Percentiles rank a stretch among this genome's conserved stretches.
phyloP scores from a whole-genome alignment of 208 protist species.

The Wallacemonas sp. region DNA sequence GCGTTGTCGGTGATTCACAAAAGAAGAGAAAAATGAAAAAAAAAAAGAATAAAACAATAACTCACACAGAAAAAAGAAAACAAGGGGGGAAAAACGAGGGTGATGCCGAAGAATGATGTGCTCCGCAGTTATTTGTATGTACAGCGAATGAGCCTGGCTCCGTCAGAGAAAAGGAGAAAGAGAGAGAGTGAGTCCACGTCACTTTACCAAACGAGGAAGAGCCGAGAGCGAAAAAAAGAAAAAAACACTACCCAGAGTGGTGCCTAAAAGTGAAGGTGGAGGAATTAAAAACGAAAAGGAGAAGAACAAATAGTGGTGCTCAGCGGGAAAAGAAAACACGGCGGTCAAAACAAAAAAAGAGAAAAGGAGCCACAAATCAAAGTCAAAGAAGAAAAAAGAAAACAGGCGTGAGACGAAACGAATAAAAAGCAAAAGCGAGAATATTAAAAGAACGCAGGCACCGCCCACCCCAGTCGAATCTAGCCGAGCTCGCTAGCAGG shows the following conservation, averaged over 20 bases:
- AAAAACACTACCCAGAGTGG: background rate
- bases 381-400: constrained; percentile 1
- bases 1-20: background rate
- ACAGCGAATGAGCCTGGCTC: too few relatives aligned
- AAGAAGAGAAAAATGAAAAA: background rate
- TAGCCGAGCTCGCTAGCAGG: too few relatives aligned
- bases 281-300: background rate
- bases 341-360: background rate
- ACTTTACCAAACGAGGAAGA: background rate
- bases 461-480: too few relatives aligned
- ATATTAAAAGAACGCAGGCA: background rate
- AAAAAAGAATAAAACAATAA: constrained; percentile 7
- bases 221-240: constrained; percentile 8
- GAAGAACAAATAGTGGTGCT: background rate
- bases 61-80: background rate
- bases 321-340: constrained; percentile 1
- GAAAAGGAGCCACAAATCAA: background rate
- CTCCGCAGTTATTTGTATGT: too few relatives aligned
- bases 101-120: background rate
- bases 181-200: background rate
- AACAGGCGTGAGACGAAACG: background rate
- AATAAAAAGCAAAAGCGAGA: constrained; percentile 1
- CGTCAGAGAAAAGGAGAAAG: constrained; percentile 6
- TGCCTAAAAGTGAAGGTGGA: background rate
- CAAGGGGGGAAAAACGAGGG: constrained; percentile 9